phyloP scores from a whole-genome alignment of 2,329 filamentous ascomycete species.

The Elsinoe necatrix region DNA sequence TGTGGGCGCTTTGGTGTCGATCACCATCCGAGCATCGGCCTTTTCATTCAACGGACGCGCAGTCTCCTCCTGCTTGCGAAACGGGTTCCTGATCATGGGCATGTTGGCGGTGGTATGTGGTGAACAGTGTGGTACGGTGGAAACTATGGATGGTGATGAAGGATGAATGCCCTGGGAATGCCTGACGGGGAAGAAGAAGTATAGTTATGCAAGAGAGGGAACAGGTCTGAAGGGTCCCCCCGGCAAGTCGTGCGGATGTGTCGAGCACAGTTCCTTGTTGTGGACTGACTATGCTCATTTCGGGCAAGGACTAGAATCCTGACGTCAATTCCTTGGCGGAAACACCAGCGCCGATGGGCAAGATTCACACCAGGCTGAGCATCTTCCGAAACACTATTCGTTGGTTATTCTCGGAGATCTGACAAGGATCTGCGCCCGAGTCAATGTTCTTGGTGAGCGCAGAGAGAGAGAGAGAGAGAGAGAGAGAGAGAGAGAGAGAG shows the following conservation, averaged over 20 bases:
- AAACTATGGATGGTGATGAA: neutral
- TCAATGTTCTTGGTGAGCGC: neutral
- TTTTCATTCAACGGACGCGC: conserved; percentile 24
- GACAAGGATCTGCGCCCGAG: neutral
- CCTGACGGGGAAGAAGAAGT: neutral
- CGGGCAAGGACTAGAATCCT: neutral
- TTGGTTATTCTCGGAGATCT: neutral
- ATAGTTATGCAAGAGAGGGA: conserved; percentile 4
- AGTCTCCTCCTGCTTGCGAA: conserved; percentile 32
- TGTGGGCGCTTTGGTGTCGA: conserved; percentile 36
- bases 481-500: too few species aligned
- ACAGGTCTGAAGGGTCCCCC: neutral
- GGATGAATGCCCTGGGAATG: neutral
- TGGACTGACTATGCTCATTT: neutral
- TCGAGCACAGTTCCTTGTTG: neutral
- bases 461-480: too few species aligned
- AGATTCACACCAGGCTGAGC: neutral
- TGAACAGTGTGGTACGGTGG: neutral
- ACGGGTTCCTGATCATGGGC: conserved; percentile 34
- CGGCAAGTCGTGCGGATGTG: neutral
- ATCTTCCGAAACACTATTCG: neutral
- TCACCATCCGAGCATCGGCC: conserved; percentile 29
- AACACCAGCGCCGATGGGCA: neutral
- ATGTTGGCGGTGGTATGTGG: conserved; percentile 20
- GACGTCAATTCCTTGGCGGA: neutral